A percentile compares a stretch with the other conserved stretches of the same genome.
Conservation (phyloP, 2,329 filamentous ascomycete genomes). For the Cercospora canescens region DNA sequence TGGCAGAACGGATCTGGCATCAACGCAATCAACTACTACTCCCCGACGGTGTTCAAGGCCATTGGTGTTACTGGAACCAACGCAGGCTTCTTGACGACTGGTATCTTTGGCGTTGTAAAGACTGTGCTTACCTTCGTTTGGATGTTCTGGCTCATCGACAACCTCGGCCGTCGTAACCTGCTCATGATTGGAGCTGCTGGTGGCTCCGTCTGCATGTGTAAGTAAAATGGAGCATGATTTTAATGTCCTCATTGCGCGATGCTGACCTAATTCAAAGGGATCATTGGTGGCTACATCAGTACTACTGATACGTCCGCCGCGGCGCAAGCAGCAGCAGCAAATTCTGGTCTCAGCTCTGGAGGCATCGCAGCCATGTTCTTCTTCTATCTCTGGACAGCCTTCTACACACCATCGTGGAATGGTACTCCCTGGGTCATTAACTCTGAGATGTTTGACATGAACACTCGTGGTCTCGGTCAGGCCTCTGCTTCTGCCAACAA, state of each 20-base stretch:
- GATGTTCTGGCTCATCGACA: constrained; percentile 69
- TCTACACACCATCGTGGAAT: constrained; percentile 59
- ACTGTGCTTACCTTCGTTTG: constrained; percentile 67
- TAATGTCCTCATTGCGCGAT: background rate
- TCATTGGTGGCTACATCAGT: constrained; percentile 61
- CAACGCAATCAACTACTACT: constrained; percentile 78
- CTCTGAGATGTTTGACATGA: constrained; percentile 71
- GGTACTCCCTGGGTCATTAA: constrained; percentile 73
- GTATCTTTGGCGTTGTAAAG: constrained; percentile 77
- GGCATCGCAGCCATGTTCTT: constrained; percentile 67
- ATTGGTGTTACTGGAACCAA: constrained; percentile 64
- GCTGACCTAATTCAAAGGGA: constrained; percentile 38
- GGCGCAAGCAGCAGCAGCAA: constrained; percentile 37
- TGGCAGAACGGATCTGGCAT: constrained; percentile 78
- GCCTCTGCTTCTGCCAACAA: constrained; percentile 71
- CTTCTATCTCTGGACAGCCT: constrained; percentile 70
- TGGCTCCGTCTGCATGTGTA: constrained; percentile 62
- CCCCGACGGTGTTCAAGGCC: constrained; percentile 66
- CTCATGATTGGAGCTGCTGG: constrained; percentile 65
- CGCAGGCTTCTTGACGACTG: constrained; percentile 65
- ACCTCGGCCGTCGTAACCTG: constrained; percentile 61
- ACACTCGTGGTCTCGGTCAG: constrained; percentile 68
- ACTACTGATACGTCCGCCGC: constrained; percentile 42
- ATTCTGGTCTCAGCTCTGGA: constrained; percentile 42
- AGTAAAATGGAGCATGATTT: background rate